Evolutionary conservation across 2,329 filamentous ascomycete species (phyloP).

Genomic region (Ophiosphaerella herpotricha): DNA sequence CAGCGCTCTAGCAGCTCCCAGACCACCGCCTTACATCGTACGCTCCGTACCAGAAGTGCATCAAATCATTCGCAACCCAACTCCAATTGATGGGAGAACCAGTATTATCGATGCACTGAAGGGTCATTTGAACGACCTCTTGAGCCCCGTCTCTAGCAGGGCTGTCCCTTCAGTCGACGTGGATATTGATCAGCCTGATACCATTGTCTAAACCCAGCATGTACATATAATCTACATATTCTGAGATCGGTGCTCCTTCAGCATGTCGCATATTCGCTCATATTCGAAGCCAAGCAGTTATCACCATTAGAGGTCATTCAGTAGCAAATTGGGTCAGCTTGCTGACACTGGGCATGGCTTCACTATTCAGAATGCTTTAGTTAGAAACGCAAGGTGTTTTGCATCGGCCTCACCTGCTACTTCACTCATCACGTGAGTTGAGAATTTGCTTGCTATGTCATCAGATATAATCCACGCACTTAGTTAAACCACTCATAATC

Average conservation of each 20-base stretch:
- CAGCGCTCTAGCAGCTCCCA: conserved; percentile 10
- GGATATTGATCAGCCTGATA: not conserved
- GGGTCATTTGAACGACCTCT: too few species aligned
- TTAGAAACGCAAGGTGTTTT: too few species aligned
- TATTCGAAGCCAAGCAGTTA: too few species aligned
- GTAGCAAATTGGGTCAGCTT: too few species aligned
- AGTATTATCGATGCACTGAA: not conserved
- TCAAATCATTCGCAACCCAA: conserved; percentile 20
- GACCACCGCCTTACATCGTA: conserved; percentile 3
- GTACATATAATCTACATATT: too few species aligned
- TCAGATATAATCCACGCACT: not conserved
- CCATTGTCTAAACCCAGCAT: too few species aligned
- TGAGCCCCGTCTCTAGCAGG: not conserved
- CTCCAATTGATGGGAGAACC: conserved; percentile 17
- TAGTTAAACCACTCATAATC: conserved; percentile 4
- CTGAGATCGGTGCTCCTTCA: too few species aligned
- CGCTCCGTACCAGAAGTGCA: conserved; percentile 16
- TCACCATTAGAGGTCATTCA: too few species aligned
- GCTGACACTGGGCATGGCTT: too few species aligned
- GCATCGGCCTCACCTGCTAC: not conserved
- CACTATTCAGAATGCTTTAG: too few species aligned
- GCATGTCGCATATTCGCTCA: too few species aligned
- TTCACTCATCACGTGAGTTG: not conserved
- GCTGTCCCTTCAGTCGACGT: not conserved
- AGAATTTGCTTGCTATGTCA: not conserved